These are phyloP conservation scores for Alternaria conjuncta DNA, from an alignment of 2,329 filamentous ascomycete species.

Conservation along the genomic window DNA sequence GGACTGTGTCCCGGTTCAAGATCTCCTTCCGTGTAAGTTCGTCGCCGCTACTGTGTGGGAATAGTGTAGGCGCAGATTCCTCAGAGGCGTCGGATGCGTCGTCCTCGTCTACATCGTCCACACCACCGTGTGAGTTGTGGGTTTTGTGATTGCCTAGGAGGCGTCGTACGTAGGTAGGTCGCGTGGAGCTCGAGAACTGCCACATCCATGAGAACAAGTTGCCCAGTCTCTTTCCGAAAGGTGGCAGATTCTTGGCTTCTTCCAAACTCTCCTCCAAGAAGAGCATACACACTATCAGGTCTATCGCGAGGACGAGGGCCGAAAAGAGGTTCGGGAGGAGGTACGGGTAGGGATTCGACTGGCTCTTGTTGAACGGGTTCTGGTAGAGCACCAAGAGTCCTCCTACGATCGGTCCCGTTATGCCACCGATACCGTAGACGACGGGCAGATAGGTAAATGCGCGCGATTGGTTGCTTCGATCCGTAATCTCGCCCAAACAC, in stretches of 20 bases:
- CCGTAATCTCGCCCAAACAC: conserved; percentile 91
- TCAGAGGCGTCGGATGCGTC: conserved; percentile 47
- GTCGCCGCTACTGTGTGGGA: conserved; percentile 50
- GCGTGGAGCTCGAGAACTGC: conserved; percentile 68
- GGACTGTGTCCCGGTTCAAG: conserved; percentile 79
- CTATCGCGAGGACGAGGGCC: conserved; percentile 72
- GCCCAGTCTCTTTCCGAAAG: conserved; percentile 63
- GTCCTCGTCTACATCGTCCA: conserved; percentile 54
- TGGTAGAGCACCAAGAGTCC: conserved; percentile 76
- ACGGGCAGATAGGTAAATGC: conserved; percentile 95
- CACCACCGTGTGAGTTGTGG: conserved; percentile 40
- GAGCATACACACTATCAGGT: conserved; percentile 75
- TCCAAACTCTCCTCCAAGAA: conserved; percentile 89
- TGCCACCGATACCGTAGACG: conserved; percentile 93
- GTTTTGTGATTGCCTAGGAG: conserved; percentile 35
- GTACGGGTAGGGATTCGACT: conserved; percentile 74
- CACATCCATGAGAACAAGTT: conserved; percentile 72
- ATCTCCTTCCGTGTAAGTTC: conserved; percentile 64
- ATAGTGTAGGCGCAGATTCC: conserved; percentile 46
- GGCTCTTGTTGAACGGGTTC: conserved; percentile 60
- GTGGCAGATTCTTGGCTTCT: conserved; percentile 66
- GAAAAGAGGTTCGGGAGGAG: conserved; percentile 82
- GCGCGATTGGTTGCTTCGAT: conserved; percentile 89
- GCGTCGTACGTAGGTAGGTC: conserved; percentile 65
- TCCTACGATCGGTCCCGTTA: conserved; percentile 90